Percentiles rank a stretch among this genome's conserved stretches.
Evolutionary conservation across 1,284 basidiomycete species (phyloP).

Genomic region (Polyporus tsugae): DNA sequence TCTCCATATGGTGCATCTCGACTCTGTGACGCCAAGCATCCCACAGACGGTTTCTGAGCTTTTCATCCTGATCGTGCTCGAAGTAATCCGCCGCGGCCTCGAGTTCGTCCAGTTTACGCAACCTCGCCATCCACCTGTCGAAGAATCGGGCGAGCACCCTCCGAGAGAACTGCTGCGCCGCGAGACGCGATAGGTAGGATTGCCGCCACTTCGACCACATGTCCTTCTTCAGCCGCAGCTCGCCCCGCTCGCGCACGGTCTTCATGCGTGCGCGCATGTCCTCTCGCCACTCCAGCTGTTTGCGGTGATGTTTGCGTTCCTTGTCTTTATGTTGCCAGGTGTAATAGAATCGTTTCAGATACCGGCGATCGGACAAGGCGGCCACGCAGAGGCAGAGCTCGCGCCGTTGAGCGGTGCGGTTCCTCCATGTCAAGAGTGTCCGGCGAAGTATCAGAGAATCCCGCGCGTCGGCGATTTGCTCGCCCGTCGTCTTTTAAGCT

Average conservation of each 20-base stretch:
- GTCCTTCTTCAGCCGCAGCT: conserved; percentile 56
- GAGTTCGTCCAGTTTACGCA: conserved; percentile 50
- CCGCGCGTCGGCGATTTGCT: conserved; percentile 65
- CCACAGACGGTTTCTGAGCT: conserved; percentile 53
- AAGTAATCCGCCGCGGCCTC: conserved; percentile 59
- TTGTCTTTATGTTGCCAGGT: conserved; percentile 60
- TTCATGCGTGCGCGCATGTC: conserved; percentile 77
- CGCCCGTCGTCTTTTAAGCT: conserved; percentile 60
- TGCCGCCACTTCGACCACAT: conserved; percentile 72
- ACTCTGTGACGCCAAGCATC: conserved; percentile 60
- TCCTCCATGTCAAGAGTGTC: conserved; percentile 66
- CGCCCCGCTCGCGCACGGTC: conserved; percentile 59
- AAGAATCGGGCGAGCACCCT: conserved; percentile 54
- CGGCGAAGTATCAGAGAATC: conserved; percentile 66
- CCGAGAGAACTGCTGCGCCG: conserved; percentile 56
- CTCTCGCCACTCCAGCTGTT: conserved; percentile 65
- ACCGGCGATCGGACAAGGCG: conserved; percentile 50
- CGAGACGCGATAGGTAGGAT: conserved; percentile 54
- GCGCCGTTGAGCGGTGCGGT: conserved; percentile 45
- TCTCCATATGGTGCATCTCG: conserved; percentile 54
- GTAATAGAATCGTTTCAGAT: conserved; percentile 49
- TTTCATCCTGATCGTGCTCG: conserved; percentile 46
- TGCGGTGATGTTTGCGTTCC: conserved; percentile 59
- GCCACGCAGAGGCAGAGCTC: conserved; percentile 52
- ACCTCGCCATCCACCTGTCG: conserved; percentile 57